A percentile compares a stretch with the other conserved stretches of the same genome.
Evolutionary conservation across 2,329 filamentous ascomycete species (phyloP).

Genomic region (Emergomyces pasteurianus): DNA sequence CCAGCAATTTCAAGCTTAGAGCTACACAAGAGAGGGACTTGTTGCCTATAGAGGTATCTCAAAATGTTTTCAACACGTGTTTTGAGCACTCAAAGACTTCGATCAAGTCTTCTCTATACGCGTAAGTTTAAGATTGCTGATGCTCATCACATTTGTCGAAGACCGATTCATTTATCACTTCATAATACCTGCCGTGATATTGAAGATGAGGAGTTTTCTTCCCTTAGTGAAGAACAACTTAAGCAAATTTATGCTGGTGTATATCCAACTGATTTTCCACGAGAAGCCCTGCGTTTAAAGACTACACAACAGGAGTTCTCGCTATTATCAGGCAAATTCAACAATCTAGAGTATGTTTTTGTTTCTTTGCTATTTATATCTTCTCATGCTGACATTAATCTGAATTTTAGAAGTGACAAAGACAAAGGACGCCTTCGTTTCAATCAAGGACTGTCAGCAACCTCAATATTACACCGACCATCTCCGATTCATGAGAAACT

Average conservation of each 20-base stretch:
- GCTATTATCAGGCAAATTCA: not conserved
- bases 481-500: not conserved
- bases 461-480: not conserved
- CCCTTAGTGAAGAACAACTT: not conserved
- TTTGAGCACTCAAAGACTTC: not conserved
- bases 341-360: not conserved
- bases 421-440: not conserved
- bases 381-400: not conserved
- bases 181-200: not conserved
- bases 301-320: not conserved
- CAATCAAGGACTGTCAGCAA: not conserved
- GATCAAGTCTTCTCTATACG: not conserved
- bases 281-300: not conserved
- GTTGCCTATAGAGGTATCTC: too few species aligned
- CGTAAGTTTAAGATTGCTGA: too few species aligned
- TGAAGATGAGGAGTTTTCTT: not conserved
- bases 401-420: not conserved
- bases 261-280: not conserved
- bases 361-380: not conserved
- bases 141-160: not conserved
- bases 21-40: too few species aligned
- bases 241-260: not conserved
- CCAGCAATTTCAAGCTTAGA: too few species aligned
- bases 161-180: not conserved
- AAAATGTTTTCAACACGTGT: not conserved